A percentile compares a stretch with the other conserved stretches of the same genome.
These are phyloP conservation scores for Gymnopilus dilepis DNA, from an alignment of 768 basidiomycete genomes.

Conservation along the genomic window DNA sequence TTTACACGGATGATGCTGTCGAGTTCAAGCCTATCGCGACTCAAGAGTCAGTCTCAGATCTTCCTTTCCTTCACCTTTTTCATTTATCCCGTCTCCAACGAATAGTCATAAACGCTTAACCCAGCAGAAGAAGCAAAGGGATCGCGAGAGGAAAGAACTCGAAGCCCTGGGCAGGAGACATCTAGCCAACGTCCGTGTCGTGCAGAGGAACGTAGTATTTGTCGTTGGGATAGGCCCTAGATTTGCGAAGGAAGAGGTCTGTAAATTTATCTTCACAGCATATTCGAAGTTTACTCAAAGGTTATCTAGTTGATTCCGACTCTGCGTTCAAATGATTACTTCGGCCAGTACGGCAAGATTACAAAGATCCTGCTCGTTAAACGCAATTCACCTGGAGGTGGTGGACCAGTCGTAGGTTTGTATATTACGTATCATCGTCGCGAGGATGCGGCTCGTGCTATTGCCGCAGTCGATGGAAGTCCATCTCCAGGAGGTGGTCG, in stretches of 20 bases:
- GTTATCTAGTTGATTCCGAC: slow-evolving; percentile 79
- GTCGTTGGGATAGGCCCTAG: slow-evolving; percentile 94
- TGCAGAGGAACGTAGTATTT: slow-evolving; percentile 95
- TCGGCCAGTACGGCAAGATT: slow-evolving; percentile 99
- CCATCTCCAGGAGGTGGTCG: slow-evolving; percentile 88
- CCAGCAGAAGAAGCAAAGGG: slow-evolving; percentile 93
- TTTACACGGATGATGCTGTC: slow-evolving; percentile 90
- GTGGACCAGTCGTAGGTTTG: slow-evolving; percentile 82
- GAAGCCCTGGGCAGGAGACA: slow-evolving; percentile 85
- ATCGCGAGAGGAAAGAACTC: slow-evolving; percentile 95
- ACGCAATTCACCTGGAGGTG: slow-evolving; percentile 76
- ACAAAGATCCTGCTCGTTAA: slow-evolving; percentile 93
- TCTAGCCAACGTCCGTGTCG: slow-evolving; percentile 92
- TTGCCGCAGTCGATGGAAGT: slow-evolving; percentile 91
- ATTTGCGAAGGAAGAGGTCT: slow-evolving; percentile 95
- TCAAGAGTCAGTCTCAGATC: slow-evolving; percentile 78
- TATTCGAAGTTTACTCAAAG: slow-evolving; percentile 19
- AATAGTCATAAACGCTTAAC: slow-evolving; percentile 90
- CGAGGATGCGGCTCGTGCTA: slow-evolving; percentile 94
- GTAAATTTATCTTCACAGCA: slow-evolving; percentile 34
- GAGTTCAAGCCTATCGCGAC: slow-evolving; percentile 95
- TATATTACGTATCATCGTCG: slow-evolving; percentile 96
- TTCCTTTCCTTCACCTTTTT: slow-evolving; percentile 10
- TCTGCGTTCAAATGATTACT: slow-evolving; percentile 93
- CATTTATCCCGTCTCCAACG: slow-evolving; percentile 20